Evolutionary conservation across 2,329 filamentous ascomycete species (phyloP).

Genomic region (Teratosphaeria zuluensis): DNA sequence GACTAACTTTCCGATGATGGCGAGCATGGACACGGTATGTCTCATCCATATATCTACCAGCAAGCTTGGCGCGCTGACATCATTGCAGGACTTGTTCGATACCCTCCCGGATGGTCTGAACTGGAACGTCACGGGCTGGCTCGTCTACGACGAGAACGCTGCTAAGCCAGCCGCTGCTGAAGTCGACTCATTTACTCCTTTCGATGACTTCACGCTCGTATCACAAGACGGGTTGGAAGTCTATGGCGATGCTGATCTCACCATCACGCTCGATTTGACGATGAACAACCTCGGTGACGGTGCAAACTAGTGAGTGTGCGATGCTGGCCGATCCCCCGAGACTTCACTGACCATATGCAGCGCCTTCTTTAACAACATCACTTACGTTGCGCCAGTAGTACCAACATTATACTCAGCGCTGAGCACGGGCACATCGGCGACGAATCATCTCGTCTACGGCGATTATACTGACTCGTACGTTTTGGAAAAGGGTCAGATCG

Average conservation of each 20-base stretch:
- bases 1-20: constrained; percentile 52
- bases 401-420: constrained; percentile 71
- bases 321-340: background rate
- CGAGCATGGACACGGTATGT: constrained; percentile 37
- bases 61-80: constrained; percentile 1
- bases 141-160: constrained; percentile 44
- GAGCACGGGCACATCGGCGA: constrained; percentile 44
- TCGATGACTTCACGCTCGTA: constrained; percentile 64
- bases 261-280: constrained; percentile 48
- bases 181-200: constrained; percentile 54
- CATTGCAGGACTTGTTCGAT: constrained; percentile 48
- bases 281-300: constrained; percentile 62
- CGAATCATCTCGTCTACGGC: constrained; percentile 38
- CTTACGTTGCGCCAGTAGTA: constrained; percentile 64
- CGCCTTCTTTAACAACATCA: constrained; percentile 59
- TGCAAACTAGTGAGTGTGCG: constrained; percentile 47
- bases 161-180: constrained; percentile 41
- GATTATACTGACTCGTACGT: constrained; percentile 50
- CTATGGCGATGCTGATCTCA: constrained; percentile 52
- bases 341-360: constrained; percentile 14
- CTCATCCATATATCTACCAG: background rate
- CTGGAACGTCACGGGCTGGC: constrained; percentile 49
- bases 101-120: constrained; percentile 57
- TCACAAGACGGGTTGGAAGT: constrained; percentile 57
- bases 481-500: constrained; percentile 55